Percentiles rank a stretch among this genome's conserved stretches.
phyloP scores from a whole-genome alignment of 495 filamentous ascomycete genomes.

The Letharia lupina region DNA sequence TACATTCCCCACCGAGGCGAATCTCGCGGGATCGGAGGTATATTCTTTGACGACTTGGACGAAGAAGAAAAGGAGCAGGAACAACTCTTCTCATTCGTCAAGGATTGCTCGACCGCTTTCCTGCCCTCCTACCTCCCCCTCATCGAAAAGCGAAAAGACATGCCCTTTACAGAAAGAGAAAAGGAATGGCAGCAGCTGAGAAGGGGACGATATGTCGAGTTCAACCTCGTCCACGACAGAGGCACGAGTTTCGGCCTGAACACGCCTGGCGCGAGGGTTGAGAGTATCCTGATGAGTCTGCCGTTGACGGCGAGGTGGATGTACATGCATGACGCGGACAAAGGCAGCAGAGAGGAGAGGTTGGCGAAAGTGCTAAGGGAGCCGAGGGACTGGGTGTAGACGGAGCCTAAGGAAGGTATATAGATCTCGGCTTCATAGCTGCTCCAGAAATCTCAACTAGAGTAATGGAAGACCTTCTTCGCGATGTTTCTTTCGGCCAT shows the following conservation, averaged over 20 bases:
- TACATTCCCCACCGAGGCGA: conserved; percentile 84
- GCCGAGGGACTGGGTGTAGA: conserved; percentile 81
- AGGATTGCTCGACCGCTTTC: conserved; percentile 76
- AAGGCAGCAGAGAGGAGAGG: conserved; percentile 62
- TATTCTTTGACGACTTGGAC: conserved; percentile 98
- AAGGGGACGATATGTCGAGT: conserved; percentile 91
- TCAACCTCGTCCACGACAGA: conserved; percentile 95
- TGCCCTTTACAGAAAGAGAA: conserved; percentile 74
- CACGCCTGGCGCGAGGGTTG: conserved; percentile 82
- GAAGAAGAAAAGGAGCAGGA: conserved; percentile 77
- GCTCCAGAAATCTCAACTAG: not conserved
- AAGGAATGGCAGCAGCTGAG: conserved; percentile 96
- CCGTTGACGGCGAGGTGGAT: conserved; percentile 88
- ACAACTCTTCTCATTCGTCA: conserved; percentile 84
- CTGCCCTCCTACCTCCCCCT: conserved; percentile 89
- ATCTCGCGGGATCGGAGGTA: conserved; percentile 83
- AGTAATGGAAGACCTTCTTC: not conserved
- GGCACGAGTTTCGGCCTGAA: conserved; percentile 92
- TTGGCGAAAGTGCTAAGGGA: conserved; percentile 76
- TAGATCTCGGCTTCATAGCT: not conserved
- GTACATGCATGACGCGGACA: conserved; percentile 84
- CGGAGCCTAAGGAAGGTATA: not conserved
- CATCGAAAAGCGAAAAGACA: conserved; percentile 76
- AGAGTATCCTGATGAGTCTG: conserved; percentile 96
- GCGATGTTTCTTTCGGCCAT: not conserved